Conservation (phyloP, 2,329 filamentous ascomycete species). For the Ceratocystis diversiconidia region DNA sequence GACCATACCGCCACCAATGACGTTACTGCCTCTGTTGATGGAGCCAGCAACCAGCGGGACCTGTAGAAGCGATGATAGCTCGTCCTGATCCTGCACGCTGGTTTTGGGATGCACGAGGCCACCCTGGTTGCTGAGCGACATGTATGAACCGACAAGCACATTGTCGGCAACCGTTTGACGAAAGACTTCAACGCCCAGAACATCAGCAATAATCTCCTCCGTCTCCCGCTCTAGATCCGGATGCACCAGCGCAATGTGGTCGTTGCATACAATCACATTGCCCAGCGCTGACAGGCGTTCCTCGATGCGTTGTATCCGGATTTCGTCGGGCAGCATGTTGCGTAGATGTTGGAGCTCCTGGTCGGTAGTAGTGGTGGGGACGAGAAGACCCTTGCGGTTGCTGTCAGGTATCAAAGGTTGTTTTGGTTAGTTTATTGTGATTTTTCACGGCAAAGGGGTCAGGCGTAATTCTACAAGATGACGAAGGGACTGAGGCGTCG, state of each 20-base stretch:
- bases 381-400: constrained; percentile 91
- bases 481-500: background rate
- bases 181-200: constrained; percentile 78
- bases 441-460: background rate
- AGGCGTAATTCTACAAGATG: background rate
- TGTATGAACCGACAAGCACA: constrained; percentile 91
- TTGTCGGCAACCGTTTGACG: constrained; percentile 94
- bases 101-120: constrained; percentile 97
- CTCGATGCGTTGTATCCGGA: constrained; percentile 95
- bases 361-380: constrained; percentile 90
- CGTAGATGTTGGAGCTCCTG: constrained; percentile 96
- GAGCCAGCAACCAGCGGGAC: constrained; percentile 89
- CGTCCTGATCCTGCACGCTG: constrained; percentile 92
- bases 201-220: constrained; percentile 95
- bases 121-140: constrained; percentile 89
- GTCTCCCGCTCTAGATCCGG: constrained; percentile 95
- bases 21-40: constrained; percentile 82
- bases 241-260: constrained; percentile 92
- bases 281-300: constrained; percentile 89
- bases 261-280: constrained; percentile 92
- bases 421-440: background rate
- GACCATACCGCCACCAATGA: constrained; percentile 94
- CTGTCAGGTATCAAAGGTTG: constrained; percentile 29
- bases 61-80: constrained; percentile 82
- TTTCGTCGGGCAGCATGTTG: constrained; percentile 79